Evolutionary conservation across 768 basidiomycete genomes (phyloP).

Genomic region (Tephrocybe rancida): DNA sequence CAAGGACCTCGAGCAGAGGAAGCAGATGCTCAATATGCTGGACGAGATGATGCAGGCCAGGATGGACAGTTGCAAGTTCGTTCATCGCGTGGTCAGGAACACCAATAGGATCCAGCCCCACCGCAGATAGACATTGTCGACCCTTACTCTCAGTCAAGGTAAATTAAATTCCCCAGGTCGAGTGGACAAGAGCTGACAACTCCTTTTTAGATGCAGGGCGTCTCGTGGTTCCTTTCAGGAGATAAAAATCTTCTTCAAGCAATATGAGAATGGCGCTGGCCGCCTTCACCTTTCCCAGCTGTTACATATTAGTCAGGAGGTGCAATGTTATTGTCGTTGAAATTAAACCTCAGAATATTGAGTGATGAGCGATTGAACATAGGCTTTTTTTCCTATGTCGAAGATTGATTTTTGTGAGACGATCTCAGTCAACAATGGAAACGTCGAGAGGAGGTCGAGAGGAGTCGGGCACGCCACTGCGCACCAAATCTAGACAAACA

Average conservation of each 20-base stretch:
- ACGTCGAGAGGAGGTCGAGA: not conserved
- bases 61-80: conserved; percentile 75
- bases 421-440: not conserved
- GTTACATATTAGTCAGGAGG: too few relatives aligned
- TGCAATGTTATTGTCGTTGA: too few relatives aligned
- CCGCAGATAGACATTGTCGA: conserved; percentile 20
- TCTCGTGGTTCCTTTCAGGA: not conserved
- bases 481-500: conserved; percentile 15
- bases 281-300: too few relatives aligned
- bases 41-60: conserved; percentile 73
- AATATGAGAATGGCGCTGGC: too few relatives aligned
- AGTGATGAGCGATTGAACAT: too few relatives aligned
- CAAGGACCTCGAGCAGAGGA: conserved; percentile 26
- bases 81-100: conserved; percentile 57
- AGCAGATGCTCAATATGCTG: conserved; percentile 66
- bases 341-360: too few relatives aligned
- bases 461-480: conserved; percentile 1
- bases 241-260: not conserved
- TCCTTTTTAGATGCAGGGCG: not conserved
- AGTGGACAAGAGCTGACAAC: not conserved
- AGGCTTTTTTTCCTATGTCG: too few relatives aligned
- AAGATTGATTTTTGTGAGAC: not conserved
- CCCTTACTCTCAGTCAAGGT: not conserved
- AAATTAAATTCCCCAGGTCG: not conserved
- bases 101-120: conserved; percentile 35